Percentiles rank a stretch among this genome's conserved stretches.
phyloP scores from a whole-genome alignment of 768 basidiomycete species.

The Gloeophyllum trabeum region DNA sequence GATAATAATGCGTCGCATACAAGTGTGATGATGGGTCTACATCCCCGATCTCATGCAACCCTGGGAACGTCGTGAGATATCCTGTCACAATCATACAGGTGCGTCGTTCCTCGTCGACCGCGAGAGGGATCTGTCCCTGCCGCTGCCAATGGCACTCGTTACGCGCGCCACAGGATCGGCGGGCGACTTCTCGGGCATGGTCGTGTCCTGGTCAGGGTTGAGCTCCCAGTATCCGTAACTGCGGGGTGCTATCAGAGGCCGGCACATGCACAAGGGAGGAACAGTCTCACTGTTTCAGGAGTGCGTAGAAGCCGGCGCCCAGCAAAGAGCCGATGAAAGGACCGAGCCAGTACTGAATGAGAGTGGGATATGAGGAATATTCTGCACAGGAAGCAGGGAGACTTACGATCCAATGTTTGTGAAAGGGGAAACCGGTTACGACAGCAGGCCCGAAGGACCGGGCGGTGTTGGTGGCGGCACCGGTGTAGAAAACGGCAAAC shows the following conservation, averaged over 20 bases:
- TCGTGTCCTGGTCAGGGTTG: conserved; percentile 35
- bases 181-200: conserved; percentile 29
- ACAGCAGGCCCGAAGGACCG: conserved; percentile 63
- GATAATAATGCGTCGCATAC: no score
- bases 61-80: no score
- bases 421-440: conserved; percentile 42
- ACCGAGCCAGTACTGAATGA: conserved; percentile 55
- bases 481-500: conserved; percentile 51
- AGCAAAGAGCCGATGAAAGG: conserved; percentile 57
- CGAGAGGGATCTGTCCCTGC: no score
- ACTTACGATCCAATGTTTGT: conserved; percentile 53
- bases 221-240: conserved; percentile 44
- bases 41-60: no score
- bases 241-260: conserved; percentile 4
- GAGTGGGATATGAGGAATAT: neutral
- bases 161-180: conserved; percentile 20
- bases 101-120: no score
- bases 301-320: conserved; percentile 41
- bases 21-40: no score
- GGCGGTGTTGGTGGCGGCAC: conserved; percentile 59
- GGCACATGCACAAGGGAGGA: neutral
- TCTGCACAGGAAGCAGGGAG: conserved; percentile 2
- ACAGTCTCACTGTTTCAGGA: conserved; percentile 36
- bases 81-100: no score
- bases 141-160: no score